These are phyloP conservation scores for Phytophthora boehmeriae DNA, from an alignment of 352 stramenopile genomes.

Conservation along the genomic window DNA sequence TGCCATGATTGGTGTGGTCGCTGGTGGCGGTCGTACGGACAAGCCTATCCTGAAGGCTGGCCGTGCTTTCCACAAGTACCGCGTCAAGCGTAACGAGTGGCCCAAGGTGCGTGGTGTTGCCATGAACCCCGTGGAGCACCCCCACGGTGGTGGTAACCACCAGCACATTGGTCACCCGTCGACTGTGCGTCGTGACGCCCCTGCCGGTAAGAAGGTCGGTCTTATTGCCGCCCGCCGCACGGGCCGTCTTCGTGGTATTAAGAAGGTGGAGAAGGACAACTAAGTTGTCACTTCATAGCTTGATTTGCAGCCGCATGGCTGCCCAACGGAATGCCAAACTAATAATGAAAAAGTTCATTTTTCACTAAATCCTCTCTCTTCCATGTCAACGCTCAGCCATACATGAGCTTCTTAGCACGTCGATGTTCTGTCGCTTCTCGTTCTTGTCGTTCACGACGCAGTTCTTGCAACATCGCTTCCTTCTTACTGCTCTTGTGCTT, in stretches of 20 bases:
- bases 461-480: constrained; percentile 30
- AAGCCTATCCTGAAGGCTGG: constrained; percentile 99
- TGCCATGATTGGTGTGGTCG: constrained; percentile 97
- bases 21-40: constrained; percentile 98
- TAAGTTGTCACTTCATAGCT: constrained; percentile 48
- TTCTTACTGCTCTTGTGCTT: constrained; percentile 25
- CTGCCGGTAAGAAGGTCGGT: constrained; percentile 99
- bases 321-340: constrained; percentile 55
- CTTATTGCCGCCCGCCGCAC: constrained; percentile 98
- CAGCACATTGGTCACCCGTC: constrained; percentile 99
- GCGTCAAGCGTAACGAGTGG: constrained; percentile 99
- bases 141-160: constrained; percentile 99
- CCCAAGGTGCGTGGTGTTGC: constrained; percentile 98
- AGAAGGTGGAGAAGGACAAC: constrained; percentile 95
- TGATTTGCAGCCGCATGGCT: constrained; percentile 12
- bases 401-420: constrained; percentile 40
- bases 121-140: constrained; percentile 99
- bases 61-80: constrained; percentile 98
- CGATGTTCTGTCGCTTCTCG: constrained; percentile 33
- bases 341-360: constrained; percentile 43
- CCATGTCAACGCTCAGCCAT: too few relatives aligned
- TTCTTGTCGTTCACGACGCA: constrained; percentile 53
- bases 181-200: constrained; percentile 93
- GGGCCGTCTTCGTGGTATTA: constrained; percentile 97
- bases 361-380: constrained; percentile 23